Evolutionary conservation across 2,329 filamentous ascomycete genomes (phyloP), one percentile per base, ranked within the genome.

Genomic region (Penicillium sp.): DNA sequence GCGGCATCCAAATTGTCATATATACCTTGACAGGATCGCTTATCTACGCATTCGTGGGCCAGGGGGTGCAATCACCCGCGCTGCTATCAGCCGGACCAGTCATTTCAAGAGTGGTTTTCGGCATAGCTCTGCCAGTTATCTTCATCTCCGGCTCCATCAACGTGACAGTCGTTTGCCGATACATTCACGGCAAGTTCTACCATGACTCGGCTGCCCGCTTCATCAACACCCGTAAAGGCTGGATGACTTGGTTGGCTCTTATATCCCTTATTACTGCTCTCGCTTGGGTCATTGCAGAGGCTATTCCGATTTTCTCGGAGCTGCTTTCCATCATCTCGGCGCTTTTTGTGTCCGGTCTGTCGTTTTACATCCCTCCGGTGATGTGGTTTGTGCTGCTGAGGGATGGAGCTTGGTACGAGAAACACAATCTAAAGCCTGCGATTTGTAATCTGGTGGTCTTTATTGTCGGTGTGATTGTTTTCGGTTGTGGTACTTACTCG

Each of bases 111-210:
- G 40, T 49, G 17, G 46, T 49, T 7, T 49, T 49, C 15, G 46
- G 46, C 2, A 49, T 49, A 31, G 46, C 46, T 6, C 46, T 49
- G 26, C 46, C 46, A 4, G 46, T 49, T 2, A 49, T 49, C 19
- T 57, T 57, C 33, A 57, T 57, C 32, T 57, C 54, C 0, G 54
- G 54, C 2, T 53, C 54, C 3, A 57, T 57, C 35, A 53, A 53
- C 28, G 53, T 48, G 3, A 57, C 53, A 1, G 54, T 57, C 2
- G 53, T 53, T 1, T 53, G 50, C 19, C 50, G 54, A 28, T 55
- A 55, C 42, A 55, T 57, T 7, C 54, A 57, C n/a, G 53, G 53
- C 7, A 53, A 53, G 21, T 22, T 55, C 4, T 57, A 57, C 28
- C 34, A 43, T 7, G 43, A 55, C 32, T 53, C 53, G 0, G 29